These are phyloP conservation scores for Alternaria gansuensis DNA, from an alignment of 2,329 filamentous ascomycete species.

Conservation along the genomic window DNA sequence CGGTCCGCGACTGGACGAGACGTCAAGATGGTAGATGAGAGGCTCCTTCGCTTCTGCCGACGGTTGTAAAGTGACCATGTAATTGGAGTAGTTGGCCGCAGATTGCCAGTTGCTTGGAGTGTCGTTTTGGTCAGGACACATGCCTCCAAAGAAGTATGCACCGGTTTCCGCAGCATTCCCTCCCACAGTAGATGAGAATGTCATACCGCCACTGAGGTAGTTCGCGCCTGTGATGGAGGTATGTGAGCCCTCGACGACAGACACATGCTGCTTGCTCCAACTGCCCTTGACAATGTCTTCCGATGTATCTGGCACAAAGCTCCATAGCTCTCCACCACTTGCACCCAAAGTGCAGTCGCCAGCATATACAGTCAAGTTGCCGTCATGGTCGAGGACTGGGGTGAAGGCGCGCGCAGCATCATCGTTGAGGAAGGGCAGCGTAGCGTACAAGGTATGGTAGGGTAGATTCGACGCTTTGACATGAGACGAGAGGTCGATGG, in stretches of 20 bases:
- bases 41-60: conserved; percentile 45
- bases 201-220: conserved; percentile 68
- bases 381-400: conserved; percentile 71
- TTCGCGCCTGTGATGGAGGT: conserved; percentile 59
- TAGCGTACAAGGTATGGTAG: conserved; percentile 61
- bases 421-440: conserved; percentile 69
- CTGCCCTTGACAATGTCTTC: conserved; percentile 60
- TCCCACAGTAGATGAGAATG: conserved; percentile 71
- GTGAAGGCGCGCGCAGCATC: conserved; percentile 67
- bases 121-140: conserved; percentile 69
- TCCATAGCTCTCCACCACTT: conserved; percentile 70
- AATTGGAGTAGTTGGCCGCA: conserved; percentile 78
- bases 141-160: conserved; percentile 85
- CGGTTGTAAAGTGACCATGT: conserved; percentile 74
- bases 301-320: conserved; percentile 62
- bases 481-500: conserved; percentile 70
- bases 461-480: conserved; percentile 60
- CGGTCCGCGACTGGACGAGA: conserved; percentile 65
- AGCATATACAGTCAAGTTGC: conserved; percentile 75
- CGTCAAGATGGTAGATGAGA: conserved; percentile 58
- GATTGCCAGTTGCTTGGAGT: conserved; percentile 68
- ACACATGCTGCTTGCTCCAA: conserved; percentile 62
- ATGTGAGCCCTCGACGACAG: conserved; percentile 47
- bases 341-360: conserved; percentile 72
- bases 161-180: conserved; percentile 63